Evolutionary conservation across 179 eudicot genomes (phyloP).

Genomic region (Silene coronaria): DNA sequence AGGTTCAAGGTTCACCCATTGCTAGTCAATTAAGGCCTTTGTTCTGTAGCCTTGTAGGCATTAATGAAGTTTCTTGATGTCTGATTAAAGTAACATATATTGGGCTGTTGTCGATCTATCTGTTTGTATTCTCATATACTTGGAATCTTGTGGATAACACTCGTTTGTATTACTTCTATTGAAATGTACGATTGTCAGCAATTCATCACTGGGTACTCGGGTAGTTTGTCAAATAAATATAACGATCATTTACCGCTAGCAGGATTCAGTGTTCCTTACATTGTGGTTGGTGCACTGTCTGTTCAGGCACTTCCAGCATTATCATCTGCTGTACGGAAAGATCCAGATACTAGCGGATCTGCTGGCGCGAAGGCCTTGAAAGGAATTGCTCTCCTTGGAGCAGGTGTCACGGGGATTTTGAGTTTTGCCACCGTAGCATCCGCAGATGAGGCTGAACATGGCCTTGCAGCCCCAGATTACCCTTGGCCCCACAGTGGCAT

Average conservation of each 20-base stretch:
- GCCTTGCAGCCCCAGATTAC: slow-evolving; percentile 48
- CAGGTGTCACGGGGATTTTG: slow-evolving; percentile 65
- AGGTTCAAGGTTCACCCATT: no score
- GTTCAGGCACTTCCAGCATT: slow-evolving; percentile 65
- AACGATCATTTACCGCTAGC: background rate
- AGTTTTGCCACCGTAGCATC: slow-evolving; percentile 57
- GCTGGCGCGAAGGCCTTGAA: slow-evolving; percentile 52
- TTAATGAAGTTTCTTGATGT: background rate
- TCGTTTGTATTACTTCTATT: background rate
- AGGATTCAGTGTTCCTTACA: background rate
- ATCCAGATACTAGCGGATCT: slow-evolving; percentile 49
- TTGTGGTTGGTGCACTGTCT: slow-evolving; percentile 15
- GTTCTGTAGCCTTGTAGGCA: background rate
- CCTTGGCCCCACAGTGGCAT: slow-evolving; percentile 89
- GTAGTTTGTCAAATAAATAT: background rate
- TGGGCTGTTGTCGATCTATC: background rate
- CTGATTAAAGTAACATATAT: background rate
- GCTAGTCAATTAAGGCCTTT: background rate
- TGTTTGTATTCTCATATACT: background rate
- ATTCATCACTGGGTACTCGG: background rate
- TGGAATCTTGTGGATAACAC: background rate
- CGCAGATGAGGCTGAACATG: slow-evolving; percentile 89
- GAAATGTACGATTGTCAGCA: background rate
- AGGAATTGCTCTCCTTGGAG: slow-evolving; percentile 71
- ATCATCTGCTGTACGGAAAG: slow-evolving; percentile 50